Evolutionary conservation across 2,329 filamentous ascomycete genomes (phyloP).

Genomic region (Penicillium aurantiogriseum): DNA sequence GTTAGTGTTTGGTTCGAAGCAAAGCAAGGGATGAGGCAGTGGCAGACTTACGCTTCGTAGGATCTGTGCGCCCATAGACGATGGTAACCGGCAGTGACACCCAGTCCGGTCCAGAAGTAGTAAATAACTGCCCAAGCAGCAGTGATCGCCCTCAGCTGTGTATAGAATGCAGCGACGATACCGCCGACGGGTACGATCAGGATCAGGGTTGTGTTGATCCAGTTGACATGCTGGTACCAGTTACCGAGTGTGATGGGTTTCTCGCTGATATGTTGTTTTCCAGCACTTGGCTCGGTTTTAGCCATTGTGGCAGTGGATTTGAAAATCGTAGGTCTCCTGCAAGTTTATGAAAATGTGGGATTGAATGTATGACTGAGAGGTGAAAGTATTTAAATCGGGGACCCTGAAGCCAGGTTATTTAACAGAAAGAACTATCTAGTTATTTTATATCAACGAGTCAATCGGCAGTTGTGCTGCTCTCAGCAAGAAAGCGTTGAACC

Average conservation of each 20-base stretch:
- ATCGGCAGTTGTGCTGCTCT: not conserved
- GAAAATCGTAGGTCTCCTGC: not conserved
- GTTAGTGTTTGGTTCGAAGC: not conserved
- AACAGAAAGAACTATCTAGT: not conserved
- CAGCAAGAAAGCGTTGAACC: constrained; percentile 11
- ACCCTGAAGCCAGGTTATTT: not conserved
- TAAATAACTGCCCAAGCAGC: constrained; percentile 68
- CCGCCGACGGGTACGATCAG: constrained; percentile 70
- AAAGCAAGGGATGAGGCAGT: not conserved
- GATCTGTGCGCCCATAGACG: constrained; percentile 79
- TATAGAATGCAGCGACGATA: constrained; percentile 69
- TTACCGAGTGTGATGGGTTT: constrained; percentile 72
- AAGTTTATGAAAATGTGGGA: not conserved
- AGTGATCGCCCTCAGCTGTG: constrained; percentile 66
- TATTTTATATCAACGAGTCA: not conserved
- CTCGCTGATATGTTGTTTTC: constrained; percentile 77
- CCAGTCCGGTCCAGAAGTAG: constrained; percentile 75
- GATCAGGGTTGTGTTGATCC: constrained; percentile 79
- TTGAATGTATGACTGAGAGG: not conserved
- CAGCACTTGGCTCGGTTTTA: not conserved
- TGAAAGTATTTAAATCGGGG: no score
- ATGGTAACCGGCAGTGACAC: constrained; percentile 74
- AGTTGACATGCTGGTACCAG: constrained; percentile 87
- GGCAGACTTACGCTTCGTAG: constrained; percentile 50
- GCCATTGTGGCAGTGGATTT: constrained; percentile 1